These are phyloP conservation scores for Chara braunii DNA, from an alignment of 139 green algal genomes.

Conservation along the genomic window DNA sequence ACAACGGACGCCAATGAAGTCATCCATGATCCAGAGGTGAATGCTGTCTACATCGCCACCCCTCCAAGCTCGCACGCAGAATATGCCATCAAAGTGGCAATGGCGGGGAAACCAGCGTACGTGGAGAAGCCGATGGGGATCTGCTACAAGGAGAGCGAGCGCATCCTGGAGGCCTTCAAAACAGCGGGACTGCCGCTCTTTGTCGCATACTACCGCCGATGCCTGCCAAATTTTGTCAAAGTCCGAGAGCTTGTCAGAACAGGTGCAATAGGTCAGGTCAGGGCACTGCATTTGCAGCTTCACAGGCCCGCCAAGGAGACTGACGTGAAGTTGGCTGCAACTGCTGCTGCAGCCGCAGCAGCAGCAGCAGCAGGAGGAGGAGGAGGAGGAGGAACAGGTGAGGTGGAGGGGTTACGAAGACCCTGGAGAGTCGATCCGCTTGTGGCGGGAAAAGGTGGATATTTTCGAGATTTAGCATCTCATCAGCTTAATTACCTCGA, in stretches of 20 bases:
- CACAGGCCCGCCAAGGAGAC: slow-evolving; percentile 23
- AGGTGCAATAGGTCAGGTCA: slow-evolving; percentile 8
- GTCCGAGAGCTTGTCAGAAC: background rate
- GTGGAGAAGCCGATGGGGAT: slow-evolving; percentile 38
- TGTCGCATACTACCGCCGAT: slow-evolving; percentile 33
- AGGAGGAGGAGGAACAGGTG: too few relatives aligned
- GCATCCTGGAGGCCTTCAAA: background rate
- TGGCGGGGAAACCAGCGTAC: slow-evolving; percentile 22
- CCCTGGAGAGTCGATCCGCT: background rate
- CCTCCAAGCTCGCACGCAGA: slow-evolving; percentile 15
- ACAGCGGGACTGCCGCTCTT: slow-evolving; percentile 12
- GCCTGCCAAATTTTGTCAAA: slow-evolving; percentile 26
- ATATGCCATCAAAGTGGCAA: slow-evolving; percentile 24
- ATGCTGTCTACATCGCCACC: slow-evolving; percentile 31
- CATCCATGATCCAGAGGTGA: slow-evolving; percentile 27
- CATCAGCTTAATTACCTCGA: slow-evolving; percentile 25
- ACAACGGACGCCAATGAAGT: slow-evolving; percentile 15
- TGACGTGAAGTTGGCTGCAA: slow-evolving; percentile 10
- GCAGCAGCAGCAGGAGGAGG: too few relatives aligned
- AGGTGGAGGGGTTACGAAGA: too few relatives aligned
- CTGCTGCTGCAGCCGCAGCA: background rate
- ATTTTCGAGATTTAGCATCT: slow-evolving; percentile 28
- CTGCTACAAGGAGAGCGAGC: slow-evolving; percentile 6
- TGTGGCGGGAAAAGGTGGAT: slow-evolving; percentile 4
- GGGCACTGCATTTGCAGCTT: slow-evolving; percentile 24